Conservation (phyloP, 2,329 filamentous ascomycete species). For the Penicillium concentricum region DNA sequence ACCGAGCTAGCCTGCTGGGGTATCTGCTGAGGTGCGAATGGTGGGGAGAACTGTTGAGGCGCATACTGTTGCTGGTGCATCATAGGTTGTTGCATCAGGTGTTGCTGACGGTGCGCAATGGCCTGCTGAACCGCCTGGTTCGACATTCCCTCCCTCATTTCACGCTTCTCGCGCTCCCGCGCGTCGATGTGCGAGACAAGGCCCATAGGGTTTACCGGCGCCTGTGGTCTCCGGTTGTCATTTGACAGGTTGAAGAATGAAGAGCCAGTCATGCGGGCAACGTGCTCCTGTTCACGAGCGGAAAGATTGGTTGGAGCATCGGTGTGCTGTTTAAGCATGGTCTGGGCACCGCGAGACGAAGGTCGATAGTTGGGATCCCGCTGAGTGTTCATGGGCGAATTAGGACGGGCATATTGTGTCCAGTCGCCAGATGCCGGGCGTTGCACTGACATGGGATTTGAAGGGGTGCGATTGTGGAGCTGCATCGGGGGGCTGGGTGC, state of each 20-base stretch:
- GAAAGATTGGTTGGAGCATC: conserved; percentile 65
- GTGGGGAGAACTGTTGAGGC: conserved; percentile 1
- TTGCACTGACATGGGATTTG: conserved; percentile 43
- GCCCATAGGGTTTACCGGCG: conserved; percentile 54
- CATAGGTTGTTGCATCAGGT: conserved; percentile 43
- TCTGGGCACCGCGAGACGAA: conserved; percentile 59
- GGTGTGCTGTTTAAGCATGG: conserved; percentile 49
- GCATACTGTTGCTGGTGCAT: conserved; percentile 36
- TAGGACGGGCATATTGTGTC: conserved; percentile 33
- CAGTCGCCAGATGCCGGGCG: conserved; percentile 42
- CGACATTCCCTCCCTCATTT: conserved; percentile 67
- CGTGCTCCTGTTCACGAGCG: conserved; percentile 82
- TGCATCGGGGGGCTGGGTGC: conserved; percentile 57
- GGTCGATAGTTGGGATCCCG: conserved; percentile 28
- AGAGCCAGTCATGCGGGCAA: conserved; percentile 77
- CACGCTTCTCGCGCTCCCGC: conserved; percentile 73
- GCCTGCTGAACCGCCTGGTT: conserved; percentile 71
- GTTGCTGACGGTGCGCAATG: conserved; percentile 66
- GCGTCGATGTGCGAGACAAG: conserved; percentile 77
- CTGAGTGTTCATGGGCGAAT: conserved; percentile 33
- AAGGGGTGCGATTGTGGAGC: conserved; percentile 61
- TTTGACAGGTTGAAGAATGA: conserved; percentile 68
- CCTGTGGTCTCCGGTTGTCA: conserved; percentile 52
- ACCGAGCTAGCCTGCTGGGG: conserved; percentile 17
- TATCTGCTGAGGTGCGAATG: not conserved